Base-by-base conservation (phyloP, 106 monocot species). In the Xerophyta viscosa region DNA sequence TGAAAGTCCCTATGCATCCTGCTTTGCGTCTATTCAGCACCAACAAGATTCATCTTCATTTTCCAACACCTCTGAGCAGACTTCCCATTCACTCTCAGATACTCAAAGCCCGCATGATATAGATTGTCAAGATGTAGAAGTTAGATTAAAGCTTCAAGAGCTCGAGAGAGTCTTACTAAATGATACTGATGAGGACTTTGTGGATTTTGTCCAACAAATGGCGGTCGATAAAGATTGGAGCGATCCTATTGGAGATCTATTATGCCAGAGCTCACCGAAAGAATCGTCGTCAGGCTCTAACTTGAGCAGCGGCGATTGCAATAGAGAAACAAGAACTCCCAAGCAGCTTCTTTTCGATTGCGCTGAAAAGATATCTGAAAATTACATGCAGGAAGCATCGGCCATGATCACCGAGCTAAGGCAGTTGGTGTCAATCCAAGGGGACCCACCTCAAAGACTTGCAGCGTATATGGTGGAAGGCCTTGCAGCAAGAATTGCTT, bases 391-490 rank as follows among this genome's bases (percentile, higher is more conserved):
- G 48, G 79, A 79, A 59, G 96, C 85, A 15, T 56, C 73, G 12
- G 48, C 47, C 22, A 82, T 86, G 30, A 77, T 98, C 49, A 27
- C 61, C 1, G 89, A 98, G 30, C 82, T 98, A 30, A 69, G 96
- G 25, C 76, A 77, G 54, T 64, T 73, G 60, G 98, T 99, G 4
- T 90, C 98, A 4, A 86, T 99, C 37, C 82, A 86, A 51, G 98
- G 98, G 8, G 86, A 91, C 42, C 98, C 98, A 47, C 66, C 74
- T 60, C 86, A 90, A 52, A 78, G 98, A 61, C 71, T 99, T 27
- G 82, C 90, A 27, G 90, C 90, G 17, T 99, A 83, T 41, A 70
- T 99, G 55, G 82, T 90, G 12, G 98, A 99, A 66, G 86, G 90
- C 6, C 82, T 99, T 29, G 82, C 79, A 13, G 86, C 98, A 44